Conservation (phyloP, 2,329 filamentous ascomycete species). For the Hypoxylon sp. region DNA sequence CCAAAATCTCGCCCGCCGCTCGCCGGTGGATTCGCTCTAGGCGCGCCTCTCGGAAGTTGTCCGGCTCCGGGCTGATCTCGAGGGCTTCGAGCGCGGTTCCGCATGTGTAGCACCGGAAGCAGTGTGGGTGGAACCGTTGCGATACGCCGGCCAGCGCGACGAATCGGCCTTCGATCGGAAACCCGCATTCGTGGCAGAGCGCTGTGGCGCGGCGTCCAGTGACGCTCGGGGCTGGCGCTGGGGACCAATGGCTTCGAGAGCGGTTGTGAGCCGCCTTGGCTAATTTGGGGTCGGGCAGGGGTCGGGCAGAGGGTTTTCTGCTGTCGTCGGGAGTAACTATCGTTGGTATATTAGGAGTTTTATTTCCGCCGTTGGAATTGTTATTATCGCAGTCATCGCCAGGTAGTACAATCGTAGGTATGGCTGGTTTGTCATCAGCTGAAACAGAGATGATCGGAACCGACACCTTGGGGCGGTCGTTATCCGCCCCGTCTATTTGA, state of each 20-base stretch:
- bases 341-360: conserved; percentile 51
- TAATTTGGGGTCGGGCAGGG: conserved; percentile 62
- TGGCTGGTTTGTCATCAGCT: conserved; percentile 51
- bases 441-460: conserved; percentile 66
- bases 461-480: conserved; percentile 62
- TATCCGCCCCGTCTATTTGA: conserved; percentile 58
- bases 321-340: conserved; percentile 61
- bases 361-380: conserved; percentile 12
- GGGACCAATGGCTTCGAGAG: conserved; percentile 69
- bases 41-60: conserved; percentile 75
- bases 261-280: conserved; percentile 52
- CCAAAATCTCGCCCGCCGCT: conserved; percentile 66
- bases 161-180: conserved; percentile 90
- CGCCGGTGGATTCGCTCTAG: conserved; percentile 78
- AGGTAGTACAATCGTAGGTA: conserved; percentile 58
- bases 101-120: conserved; percentile 91
- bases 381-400: conserved; percentile 42
- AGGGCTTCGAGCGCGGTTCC: conserved; percentile 91
- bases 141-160: conserved; percentile 80
- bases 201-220: conserved; percentile 68
- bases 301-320: conserved; percentile 53
- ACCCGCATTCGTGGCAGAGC: conserved; percentile 84
- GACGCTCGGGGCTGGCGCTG: conserved; percentile 61
- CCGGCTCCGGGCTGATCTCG: conserved; percentile 94
- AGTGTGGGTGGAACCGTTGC: conserved; percentile 90